Percentiles rank a stretch among this genome's conserved stretches.
phyloP scores from a whole-genome alignment of 495 filamentous ascomycete species.

The Neurospora sp. region DNA sequence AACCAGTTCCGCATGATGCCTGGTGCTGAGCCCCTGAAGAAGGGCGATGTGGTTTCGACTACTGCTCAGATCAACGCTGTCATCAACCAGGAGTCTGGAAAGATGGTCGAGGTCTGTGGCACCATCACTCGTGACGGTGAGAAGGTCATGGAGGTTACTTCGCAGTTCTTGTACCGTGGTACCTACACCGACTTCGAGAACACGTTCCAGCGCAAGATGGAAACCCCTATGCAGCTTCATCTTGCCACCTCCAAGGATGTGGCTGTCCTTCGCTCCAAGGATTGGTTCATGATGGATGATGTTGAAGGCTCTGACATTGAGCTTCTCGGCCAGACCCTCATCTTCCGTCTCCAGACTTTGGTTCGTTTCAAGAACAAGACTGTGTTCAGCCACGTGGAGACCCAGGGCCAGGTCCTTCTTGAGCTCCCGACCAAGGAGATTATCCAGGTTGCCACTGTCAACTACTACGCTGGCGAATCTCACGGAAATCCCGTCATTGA shows the following conservation, averaged over 20 bases:
- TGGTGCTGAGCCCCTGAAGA: slow-evolving; percentile 86
- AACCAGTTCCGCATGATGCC: slow-evolving; percentile 98
- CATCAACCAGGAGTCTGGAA: slow-evolving; percentile 94
- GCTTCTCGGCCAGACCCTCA: slow-evolving; percentile 81
- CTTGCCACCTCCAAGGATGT: slow-evolving; percentile 80
- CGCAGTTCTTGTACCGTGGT: slow-evolving; percentile 94
- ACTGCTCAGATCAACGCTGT: slow-evolving; percentile 96
- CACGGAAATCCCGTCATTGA: slow-evolving; percentile 96
- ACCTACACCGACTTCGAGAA: slow-evolving; percentile 89
- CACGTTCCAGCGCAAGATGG: slow-evolving; percentile 94
- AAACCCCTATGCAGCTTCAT: slow-evolving; percentile 91
- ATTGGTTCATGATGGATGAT: slow-evolving; percentile 79
- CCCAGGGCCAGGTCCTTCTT: slow-evolving; percentile 81
- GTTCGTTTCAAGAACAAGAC: slow-evolving; percentile 90
- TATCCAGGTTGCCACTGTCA: slow-evolving; percentile 89
- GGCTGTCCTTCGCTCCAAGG: slow-evolving; percentile 86
- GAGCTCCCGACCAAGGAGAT: slow-evolving; percentile 97
- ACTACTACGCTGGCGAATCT: slow-evolving; percentile 81
- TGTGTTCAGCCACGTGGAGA: slow-evolving; percentile 88
- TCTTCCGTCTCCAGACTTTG: slow-evolving; percentile 89
- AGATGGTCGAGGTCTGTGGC: slow-evolving; percentile 98
- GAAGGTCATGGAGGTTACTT: slow-evolving; percentile 97
- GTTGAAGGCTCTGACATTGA: slow-evolving; percentile 61
- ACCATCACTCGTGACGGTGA: slow-evolving; percentile 80
- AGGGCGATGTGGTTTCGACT: slow-evolving; percentile 84